Evolutionary conservation across 768 basidiomycete genomes (phyloP).

Genomic region (Leccinum subgranulosum): DNA sequence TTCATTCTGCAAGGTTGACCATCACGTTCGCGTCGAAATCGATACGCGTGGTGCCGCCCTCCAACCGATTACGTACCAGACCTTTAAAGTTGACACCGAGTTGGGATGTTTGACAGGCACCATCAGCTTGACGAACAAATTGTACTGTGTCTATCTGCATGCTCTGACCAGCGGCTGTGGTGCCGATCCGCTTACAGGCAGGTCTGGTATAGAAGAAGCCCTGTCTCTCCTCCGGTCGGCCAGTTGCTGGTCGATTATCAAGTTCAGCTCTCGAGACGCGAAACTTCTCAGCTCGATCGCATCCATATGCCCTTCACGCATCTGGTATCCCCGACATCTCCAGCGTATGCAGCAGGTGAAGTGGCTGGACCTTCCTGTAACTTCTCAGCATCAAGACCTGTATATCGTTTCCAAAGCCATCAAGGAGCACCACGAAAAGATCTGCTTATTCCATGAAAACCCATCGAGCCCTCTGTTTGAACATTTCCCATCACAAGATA

Average conservation of each 20-base stretch:
- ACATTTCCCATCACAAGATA: not conserved
- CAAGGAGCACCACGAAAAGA: slow-evolving; percentile 17
- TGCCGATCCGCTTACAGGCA: slow-evolving; percentile 41
- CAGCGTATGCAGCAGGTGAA: slow-evolving; percentile 41
- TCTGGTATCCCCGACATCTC: not conserved
- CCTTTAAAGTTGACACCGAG: slow-evolving; percentile 29
- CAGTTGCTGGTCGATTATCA: slow-evolving; percentile 37
- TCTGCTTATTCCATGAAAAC: slow-evolving; percentile 7
- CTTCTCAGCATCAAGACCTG: slow-evolving; percentile 31
- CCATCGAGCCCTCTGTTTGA: not conserved
- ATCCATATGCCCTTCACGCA: slow-evolving; percentile 30
- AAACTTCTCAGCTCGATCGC: slow-evolving; percentile 33
- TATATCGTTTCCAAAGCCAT: slow-evolving; percentile 23
- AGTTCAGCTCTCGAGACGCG: slow-evolving; percentile 25
- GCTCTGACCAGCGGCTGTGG: slow-evolving; percentile 39
- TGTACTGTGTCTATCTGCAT: slow-evolving; percentile 43
- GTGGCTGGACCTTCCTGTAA: slow-evolving; percentile 24
- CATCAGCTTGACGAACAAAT: slow-evolving; percentile 19
- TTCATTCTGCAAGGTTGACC: not conserved
- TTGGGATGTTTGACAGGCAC: slow-evolving; percentile 29
- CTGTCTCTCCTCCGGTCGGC: slow-evolving; percentile 37
- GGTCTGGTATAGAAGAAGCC: slow-evolving; percentile 45
- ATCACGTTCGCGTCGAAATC: slow-evolving; percentile 11
- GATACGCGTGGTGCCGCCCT: not conserved
- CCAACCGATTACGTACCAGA: slow-evolving; percentile 17